These are phyloP conservation scores for Podospora tetraspora DNA, from an alignment of 495 filamentous ascomycete genomes.

Conservation along the genomic window DNA sequence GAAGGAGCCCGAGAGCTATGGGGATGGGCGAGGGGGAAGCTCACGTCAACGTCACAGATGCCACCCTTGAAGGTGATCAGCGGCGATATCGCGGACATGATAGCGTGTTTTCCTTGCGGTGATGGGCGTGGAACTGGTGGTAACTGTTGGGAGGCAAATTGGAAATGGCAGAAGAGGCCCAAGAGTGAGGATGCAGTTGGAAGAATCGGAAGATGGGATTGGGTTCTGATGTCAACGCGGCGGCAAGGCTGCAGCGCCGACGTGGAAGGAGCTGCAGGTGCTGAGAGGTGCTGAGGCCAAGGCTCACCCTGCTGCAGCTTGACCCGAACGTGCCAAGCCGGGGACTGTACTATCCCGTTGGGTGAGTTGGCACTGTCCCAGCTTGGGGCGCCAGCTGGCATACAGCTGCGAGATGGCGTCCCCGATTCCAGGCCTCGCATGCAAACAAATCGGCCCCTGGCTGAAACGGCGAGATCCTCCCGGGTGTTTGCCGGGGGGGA, in stretches of 20 bases:
- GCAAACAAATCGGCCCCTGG: background rate
- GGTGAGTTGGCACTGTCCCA: background rate
- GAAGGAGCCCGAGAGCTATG: background rate
- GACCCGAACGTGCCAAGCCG: background rate
- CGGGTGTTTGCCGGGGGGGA: conserved; percentile 1
- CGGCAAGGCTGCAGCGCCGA: conserved; percentile 11
- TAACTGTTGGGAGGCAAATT: background rate
- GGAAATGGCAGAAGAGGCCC: background rate
- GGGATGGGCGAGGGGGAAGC: conserved; percentile 29
- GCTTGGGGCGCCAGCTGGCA: background rate
- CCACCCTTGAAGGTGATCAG: conserved; percentile 98
- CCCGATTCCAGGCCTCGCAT: background rate
- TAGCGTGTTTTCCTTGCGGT: conserved; percentile 12
- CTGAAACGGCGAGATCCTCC: conserved; percentile 7
- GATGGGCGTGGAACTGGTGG: background rate
- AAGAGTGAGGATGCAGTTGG: background rate
- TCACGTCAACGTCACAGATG: conserved; percentile 78
- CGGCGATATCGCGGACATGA: conserved; percentile 67
- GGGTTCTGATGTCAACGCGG: conserved; percentile 1
- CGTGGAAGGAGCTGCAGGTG: background rate
- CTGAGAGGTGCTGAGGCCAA: background rate
- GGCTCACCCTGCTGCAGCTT: background rate
- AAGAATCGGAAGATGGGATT: background rate
- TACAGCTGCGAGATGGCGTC: background rate
- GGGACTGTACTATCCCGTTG: background rate